Evolutionary conservation across 1,284 basidiomycete species (phyloP).

Genomic region (Marasmius tenuissimus): DNA sequence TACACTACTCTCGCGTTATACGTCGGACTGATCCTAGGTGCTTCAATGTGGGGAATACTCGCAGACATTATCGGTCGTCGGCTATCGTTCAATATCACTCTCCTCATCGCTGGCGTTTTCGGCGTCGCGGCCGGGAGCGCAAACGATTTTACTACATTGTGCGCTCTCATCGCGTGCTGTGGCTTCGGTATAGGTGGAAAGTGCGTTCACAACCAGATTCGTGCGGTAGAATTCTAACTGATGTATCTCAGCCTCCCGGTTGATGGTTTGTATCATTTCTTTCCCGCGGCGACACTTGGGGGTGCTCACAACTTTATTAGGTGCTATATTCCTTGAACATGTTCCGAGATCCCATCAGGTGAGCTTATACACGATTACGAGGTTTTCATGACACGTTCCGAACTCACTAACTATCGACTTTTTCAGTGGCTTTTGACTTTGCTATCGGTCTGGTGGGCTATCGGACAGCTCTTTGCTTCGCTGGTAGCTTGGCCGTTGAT

Average conservation of each 20-base stretch:
- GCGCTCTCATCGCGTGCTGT: conserved; percentile 48
- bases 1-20: conserved; percentile 57
- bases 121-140: conserved; percentile 58
- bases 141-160: conserved; percentile 49
- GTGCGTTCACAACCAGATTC: conserved; percentile 28
- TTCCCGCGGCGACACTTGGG: not conserved
- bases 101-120: conserved; percentile 59
- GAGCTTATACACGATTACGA: not conserved
- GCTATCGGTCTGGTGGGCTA: conserved; percentile 66
- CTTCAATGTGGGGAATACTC: conserved; percentile 52
- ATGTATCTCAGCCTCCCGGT: conserved; percentile 42
- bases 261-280: conserved; percentile 38
- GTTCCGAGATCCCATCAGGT: conserved; percentile 52
- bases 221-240: not conserved
- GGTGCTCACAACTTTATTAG: conserved; percentile 21
- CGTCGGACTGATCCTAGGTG: conserved; percentile 57
- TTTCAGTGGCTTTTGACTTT: conserved; percentile 59
- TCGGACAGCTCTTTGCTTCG: conserved; percentile 56
- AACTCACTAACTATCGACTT: not conserved
- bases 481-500: conserved; percentile 53
- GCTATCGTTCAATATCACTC: conserved; percentile 59
- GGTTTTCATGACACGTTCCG: not conserved
- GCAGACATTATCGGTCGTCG: conserved; percentile 51
- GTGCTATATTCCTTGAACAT: conserved; percentile 56
- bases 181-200: conserved; percentile 63